Evolutionary conservation across 31 red algal genomes (phyloP), one percentile per base, ranked within the genome.

Genomic region (Endocladia muricata): DNA sequence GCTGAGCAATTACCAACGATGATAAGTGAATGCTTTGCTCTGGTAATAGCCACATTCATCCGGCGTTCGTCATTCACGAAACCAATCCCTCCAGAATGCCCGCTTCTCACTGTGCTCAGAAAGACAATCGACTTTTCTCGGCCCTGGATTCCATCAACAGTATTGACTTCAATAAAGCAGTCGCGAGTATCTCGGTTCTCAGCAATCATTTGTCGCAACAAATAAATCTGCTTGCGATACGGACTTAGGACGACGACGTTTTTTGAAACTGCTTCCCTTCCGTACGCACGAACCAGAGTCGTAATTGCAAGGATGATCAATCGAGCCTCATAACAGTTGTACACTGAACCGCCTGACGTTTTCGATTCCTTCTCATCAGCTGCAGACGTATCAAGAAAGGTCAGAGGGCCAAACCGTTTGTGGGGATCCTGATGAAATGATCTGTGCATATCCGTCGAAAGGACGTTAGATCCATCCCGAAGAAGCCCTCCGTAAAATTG

Each of bases 111-210:
- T 3, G 88, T 91, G 58, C 82, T 88, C n/a, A 96, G 32, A 56
- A 96, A 49, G 61, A 96, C 84, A 72, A 96, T 67, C 3, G 75
- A 70, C 40, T 88, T 96, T 68, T 96, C 93, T 19, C 93, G 66
- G 25, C 93, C 93, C 57, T 96, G 93, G 37, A 96, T 82, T 2
- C 83, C 93, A 70, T 96, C 93, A 70, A 96, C 78, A 13, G 93
- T 91, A 23, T 71, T 86, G 25, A 96, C 93, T 69, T 96, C 93
- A 54, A 96, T 57, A 33, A 41, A 64, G 34, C 73, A 35, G 3
- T 41, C 52, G 2, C 37, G 41, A 30, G 82, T 55, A 23, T 54
- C 49, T 22, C 26, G 4, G 22, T 34, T 39, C 55, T 79, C 60
- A 32, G 25, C 28, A 9, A 94, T 39, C 34, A 78, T 15, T 58